A percentile compares a stretch with the other conserved stretches of the same genome.
Evolutionary conservation across 495 filamentous ascomycete genomes (phyloP).

Genomic region (Xylaria bambusicola): DNA sequence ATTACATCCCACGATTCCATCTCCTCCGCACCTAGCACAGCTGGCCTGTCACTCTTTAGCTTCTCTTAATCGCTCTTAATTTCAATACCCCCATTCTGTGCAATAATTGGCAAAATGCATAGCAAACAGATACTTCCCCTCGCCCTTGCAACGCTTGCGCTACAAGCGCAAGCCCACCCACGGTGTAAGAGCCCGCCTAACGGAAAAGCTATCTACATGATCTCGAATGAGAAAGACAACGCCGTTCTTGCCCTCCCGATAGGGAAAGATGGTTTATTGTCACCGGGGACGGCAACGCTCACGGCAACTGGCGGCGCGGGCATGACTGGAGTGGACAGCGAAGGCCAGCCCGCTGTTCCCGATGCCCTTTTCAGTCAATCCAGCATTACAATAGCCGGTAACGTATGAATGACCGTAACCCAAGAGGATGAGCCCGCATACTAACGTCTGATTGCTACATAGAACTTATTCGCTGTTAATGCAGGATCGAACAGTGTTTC

Average conservation of each 20-base stretch:
- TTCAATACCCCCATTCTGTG: background rate
- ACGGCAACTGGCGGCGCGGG: conserved; percentile 45
- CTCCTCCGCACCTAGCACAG: background rate
- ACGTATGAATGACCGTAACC: conserved; percentile 37
- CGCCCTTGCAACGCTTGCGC: conserved; percentile 6
- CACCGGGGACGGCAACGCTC: conserved; percentile 38
- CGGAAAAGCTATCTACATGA: conserved; percentile 53
- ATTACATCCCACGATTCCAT: background rate
- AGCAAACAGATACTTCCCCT: conserved; percentile 4
- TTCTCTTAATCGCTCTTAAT: background rate
- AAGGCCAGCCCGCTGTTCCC: conserved; percentile 42
- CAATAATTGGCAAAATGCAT: background rate
- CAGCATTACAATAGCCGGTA: conserved; percentile 47
- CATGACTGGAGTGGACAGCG: conserved; percentile 32
- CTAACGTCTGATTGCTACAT: background rate
- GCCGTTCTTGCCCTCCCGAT: conserved; percentile 50
- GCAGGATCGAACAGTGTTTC: conserved; percentile 60
- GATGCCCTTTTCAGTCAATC: conserved; percentile 58
- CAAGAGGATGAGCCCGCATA: background rate
- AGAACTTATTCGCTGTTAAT: conserved; percentile 60
- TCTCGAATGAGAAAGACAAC: conserved; percentile 52
- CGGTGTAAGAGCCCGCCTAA: background rate
- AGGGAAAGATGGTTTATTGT: conserved; percentile 38
- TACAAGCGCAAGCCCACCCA: conserved; percentile 6
- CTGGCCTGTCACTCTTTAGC: conserved; percentile 3